Evolutionary conservation across 1,284 basidiomycete genomes (phyloP), one percentile per base, ranked within the genome.

Genomic region (Laetiporus sulphureus): DNA sequence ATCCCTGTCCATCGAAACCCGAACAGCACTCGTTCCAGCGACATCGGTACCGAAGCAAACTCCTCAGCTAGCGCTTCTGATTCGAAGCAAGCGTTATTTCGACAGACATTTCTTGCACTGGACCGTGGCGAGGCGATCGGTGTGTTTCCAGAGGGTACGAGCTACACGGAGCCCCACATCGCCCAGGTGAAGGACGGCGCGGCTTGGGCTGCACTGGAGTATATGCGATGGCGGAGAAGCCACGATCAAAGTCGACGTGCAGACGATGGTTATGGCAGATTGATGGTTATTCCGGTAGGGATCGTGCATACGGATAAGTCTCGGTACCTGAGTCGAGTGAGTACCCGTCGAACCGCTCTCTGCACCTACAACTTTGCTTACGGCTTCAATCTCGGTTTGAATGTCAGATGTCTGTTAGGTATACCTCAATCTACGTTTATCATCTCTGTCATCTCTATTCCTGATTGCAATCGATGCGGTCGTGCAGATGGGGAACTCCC

Each of bases 171-270:
- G 58, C 91, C 93, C 2, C 75, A 79, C 43, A 85, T 97, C 53
- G 85, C 91, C 70, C 84, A 90, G 47, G 76, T 98, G 51, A 98
- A 97, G 63, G 91, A 96, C 52, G 94, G 94, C n/a, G 87, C 89
- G 19, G 80, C 90, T 4, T 95, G 91, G 88, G 85, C 90, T 22
- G 90, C 91, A 5, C 71, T 97, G 52, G 94, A 97, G 66, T 97
- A 94, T 63, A 71, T 81, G 12, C 80, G 83, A 52, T 92, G 89
- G 77, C 70, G 78, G 36, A 62, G 65, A 48, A 70, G 75, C 40
- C 65, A 68, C 46, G 64, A 50, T 51, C 53, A 24, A 4, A 11
- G 8, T 5, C 18, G 11, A 21, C 12, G 44, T 58, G 60, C 31
- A 10, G 48, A 52, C 5, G 62, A 66, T 41, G 38, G 16, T 31